Percentiles rank a stretch among this genome's conserved stretches.
Conservation (phyloP, 768 basidiomycete species). For the Steccherinum ochraceum region DNA sequence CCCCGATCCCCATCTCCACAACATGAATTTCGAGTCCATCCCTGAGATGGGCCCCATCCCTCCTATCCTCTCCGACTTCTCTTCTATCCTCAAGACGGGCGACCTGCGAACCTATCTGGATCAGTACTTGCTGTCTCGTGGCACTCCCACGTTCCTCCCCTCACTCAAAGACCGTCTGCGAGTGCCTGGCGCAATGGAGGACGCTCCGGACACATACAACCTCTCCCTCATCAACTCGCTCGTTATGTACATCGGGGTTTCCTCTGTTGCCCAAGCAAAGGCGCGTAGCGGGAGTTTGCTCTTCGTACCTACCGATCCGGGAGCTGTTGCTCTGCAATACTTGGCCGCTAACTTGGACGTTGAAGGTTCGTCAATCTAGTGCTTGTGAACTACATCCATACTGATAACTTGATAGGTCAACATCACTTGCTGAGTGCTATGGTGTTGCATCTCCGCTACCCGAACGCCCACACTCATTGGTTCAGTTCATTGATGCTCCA, state of each 20-base stretch:
- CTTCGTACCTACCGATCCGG: conserved; percentile 78
- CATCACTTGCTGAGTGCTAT: conserved; percentile 92
- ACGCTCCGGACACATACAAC: conserved; percentile 65
- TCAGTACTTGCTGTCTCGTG: conserved; percentile 76
- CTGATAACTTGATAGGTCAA: conserved; percentile 58
- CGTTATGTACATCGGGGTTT: conserved; percentile 95
- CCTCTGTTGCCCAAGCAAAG: conserved; percentile 85
- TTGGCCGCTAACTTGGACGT: conserved; percentile 79
- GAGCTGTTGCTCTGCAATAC: conserved; percentile 79
- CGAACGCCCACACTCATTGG: conserved; percentile 98
- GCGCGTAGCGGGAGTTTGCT: conserved; percentile 74
- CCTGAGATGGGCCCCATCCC: conserved; percentile 93
- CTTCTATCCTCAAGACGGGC: conserved; percentile 70
- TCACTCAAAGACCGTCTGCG: conserved; percentile 75
- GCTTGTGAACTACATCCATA: not conserved
- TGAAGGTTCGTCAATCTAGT: conserved; percentile 69
- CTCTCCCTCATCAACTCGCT: conserved; percentile 86
- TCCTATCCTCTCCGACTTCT: conserved; percentile 86
- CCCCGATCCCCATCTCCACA: conserved; percentile 82
- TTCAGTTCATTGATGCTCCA: conserved; percentile 88
- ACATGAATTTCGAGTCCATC: conserved; percentile 64
- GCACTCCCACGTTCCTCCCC: conserved; percentile 63
- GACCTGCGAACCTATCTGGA: conserved; percentile 80
- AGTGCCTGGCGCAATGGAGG: conserved; percentile 38
- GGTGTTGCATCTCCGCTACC: conserved; percentile 92